Evolutionary conservation across 1,284 basidiomycete species (phyloP), one percentile per base, ranked within the genome.

Genomic region (Leccinum insolens): DNA sequence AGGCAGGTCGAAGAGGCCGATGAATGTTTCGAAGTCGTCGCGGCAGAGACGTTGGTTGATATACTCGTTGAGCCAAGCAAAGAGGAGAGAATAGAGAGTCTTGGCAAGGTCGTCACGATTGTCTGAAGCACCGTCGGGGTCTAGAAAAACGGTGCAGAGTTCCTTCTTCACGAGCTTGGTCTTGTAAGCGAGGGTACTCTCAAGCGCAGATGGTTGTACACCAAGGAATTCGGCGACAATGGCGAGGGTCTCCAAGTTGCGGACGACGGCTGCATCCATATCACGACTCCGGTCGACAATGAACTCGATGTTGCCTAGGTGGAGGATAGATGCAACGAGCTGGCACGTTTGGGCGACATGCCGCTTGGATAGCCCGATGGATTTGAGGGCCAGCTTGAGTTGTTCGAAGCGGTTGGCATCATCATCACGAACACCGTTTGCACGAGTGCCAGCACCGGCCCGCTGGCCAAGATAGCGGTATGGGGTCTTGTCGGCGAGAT

Each of bases 291-390:
- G 87, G 78, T 96, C 95, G 68, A 93, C 85, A n/a, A 85, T 89
- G 80, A 99, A 99, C 73, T 98, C 94, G 70, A 99, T 86, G 78
- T 99, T 98, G 28, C 97, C 96, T 44, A 99, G 89, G 77, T 99
- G 96, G 25, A 99, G 88, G 74, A 99, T 98, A 46, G 96, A 94
- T 7, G 96, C 95, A 65, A 99, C 82, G 52, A 99, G 88, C 79
- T 98, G 96, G 77, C 95, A 98, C 3, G 96, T 93, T 79, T 97
- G 95, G 0, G 96, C 95, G 52, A 99, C 96, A 70, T 95, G 91
- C 37, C 94, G 88, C 78, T 97, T 98, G 22, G 95, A 95, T 71
- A 99, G 86, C 2, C 96, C 97, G 46, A 98, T 90, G 28, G 90
- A 88, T 82, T 98, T 96, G 80, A 99, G 89, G 0, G 96, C 96